Base-by-base conservation (phyloP, 257 asterid genomes). In the Fraxinus cuspidata region DNA sequence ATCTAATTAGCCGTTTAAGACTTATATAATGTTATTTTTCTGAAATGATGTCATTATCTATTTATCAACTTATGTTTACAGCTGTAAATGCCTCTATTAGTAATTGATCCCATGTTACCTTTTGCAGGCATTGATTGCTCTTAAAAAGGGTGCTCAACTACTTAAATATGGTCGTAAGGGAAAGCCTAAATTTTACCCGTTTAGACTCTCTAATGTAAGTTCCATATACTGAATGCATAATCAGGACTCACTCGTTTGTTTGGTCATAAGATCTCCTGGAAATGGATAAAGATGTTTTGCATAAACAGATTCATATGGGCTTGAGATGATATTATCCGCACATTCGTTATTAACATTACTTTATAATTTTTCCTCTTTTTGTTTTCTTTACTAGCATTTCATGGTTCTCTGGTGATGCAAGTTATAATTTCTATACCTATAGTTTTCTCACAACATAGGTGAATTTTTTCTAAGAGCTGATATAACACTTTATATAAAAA, bases 91-190 rank as follows among this genome's bases (percentile, higher is more conserved):
- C 44, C 37, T 74, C 65, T 47, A 27, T 75, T 60, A 51, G n/a
- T 56, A 35, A 81, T 70, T 76, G 11, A 70, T 71, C 64, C 19
- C 73, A 63, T 79, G 23, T 35, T 75, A 71, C 66, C 42, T 79
- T 80, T 76, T 83, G 85, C 88, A 92, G 97, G 93, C 91, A 73
- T 78, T 94, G 84, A 82, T 87, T 81, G 92, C 92, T 88, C 85
- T 92, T 68, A 91, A 92, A 90, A 94, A 92, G 86, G 97, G 97
- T 77, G 88, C 97, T 82, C 98, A 88, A 74, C 85, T 94, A 81
- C 94, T 94, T 74, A 92, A 92, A 79, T 92, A 90, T 89, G 96
- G 98, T 63, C 97, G 96, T 73, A 92, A 94, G 84, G 98, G 98
- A 81, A 90, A 89, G 82, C 98, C 98, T 34, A 94, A 94, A 83